phyloP scores from a whole-genome alignment of 306 rosid genomes.

The Hippophae rhamnoides region DNA sequence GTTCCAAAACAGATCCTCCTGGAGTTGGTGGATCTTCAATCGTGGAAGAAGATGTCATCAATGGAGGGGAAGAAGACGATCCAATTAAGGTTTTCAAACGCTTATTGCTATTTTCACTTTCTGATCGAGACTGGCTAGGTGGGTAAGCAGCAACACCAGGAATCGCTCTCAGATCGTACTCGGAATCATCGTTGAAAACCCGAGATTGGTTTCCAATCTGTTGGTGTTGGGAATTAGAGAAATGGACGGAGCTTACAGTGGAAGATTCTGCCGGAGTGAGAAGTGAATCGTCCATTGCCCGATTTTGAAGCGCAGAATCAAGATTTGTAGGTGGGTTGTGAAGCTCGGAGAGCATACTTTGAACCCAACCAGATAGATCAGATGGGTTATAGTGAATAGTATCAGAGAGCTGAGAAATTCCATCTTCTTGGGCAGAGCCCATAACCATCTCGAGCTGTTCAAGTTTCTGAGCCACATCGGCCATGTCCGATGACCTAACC shows the following conservation, averaged over 20 bases:
- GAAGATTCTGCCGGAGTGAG: constrained; percentile 16
- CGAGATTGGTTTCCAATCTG: constrained; percentile 8
- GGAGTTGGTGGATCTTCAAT: background rate
- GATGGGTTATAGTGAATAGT: constrained; percentile 76
- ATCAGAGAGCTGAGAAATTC: constrained; percentile 54
- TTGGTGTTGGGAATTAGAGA: constrained; percentile 11
- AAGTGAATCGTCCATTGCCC: constrained; percentile 16
- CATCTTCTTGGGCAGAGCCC: constrained; percentile 58
- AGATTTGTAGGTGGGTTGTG: constrained; percentile 24
- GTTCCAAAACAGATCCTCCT: constrained; percentile 15
- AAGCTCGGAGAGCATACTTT: constrained; percentile 62
- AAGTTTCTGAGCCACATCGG: constrained; percentile 63
- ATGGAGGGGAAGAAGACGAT: background rate
- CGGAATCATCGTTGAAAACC: constrained; percentile 52
- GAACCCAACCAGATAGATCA: constrained; percentile 74
- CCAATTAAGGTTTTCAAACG: constrained; percentile 32
- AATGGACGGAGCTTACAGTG: constrained; percentile 2
- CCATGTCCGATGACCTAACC: constrained; percentile 67
- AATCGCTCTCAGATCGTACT: constrained; percentile 72
- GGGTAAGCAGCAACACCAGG: constrained; percentile 71
- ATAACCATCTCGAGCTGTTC: constrained; percentile 73
- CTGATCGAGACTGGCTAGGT: constrained; percentile 8
- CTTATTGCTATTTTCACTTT: constrained; percentile 15
- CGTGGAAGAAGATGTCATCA: constrained; percentile 1
- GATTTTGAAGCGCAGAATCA: background rate